Evolutionary conservation across 768 basidiomycete species (phyloP), one percentile per base, ranked within the genome.

Genomic region (Termitomyces sp.): DNA sequence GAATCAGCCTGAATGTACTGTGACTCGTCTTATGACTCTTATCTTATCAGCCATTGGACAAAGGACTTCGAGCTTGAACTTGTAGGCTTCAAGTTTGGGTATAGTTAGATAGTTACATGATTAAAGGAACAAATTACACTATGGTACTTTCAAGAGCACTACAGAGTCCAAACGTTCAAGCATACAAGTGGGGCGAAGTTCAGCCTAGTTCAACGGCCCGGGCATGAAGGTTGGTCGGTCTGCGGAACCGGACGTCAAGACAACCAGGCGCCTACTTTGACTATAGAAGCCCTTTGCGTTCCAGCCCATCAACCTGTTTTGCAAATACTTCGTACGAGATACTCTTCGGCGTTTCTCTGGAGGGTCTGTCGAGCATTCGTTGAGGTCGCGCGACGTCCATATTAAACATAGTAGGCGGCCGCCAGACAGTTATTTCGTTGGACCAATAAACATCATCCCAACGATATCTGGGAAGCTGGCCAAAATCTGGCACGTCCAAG

Each of bases 261-360:
- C 24, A 20, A 50, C 11, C 1, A 51, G 11, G 20, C 18, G 33
- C 24, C 7, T 20, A 18, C 7, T 20, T 13, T 28, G 7, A 36
- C 35, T 18, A 48, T 38, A 57, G n/a, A 24, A 57, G 56, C 33
- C 59, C 48, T 59, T 24, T 61, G n/a, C 46, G 15, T 46, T 65
- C 63, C 20, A 67, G 24, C 24, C 59, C 59, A 20, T 63, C 63
- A 12, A 69, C 55, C 18, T 51, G 53, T 59, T 65, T 60, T 22
- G 68, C 67, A 58, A 69, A 68, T 4, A 59, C 67, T 35, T 66
- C 62, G 39, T 68, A 69, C 5, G 64, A 55, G 15, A 69, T 69
- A 46, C 68, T 69, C 35, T 61, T 61, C 2, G 65, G 63, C 20
- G 65, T 51, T 32, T 68, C 63, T 11, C 35, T 16, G 11, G 53